Evolutionary conservation across 148 eudicot genomes (phyloP).

Genomic region (Euryodendron excelsum): DNA sequence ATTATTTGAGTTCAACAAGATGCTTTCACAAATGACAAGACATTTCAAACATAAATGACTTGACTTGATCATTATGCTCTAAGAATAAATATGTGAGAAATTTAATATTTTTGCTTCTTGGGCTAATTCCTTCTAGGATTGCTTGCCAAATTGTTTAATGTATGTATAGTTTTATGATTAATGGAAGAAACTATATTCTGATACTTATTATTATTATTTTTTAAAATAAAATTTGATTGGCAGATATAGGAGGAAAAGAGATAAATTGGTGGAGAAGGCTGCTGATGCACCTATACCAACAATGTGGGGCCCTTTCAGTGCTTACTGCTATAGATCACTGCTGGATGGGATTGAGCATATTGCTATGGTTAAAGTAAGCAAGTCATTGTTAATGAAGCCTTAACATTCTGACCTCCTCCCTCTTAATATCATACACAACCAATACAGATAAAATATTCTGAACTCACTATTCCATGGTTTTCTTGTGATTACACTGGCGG

Average conservation of each 20-base stretch:
- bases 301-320: conserved; percentile 70
- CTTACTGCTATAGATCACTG: conserved; percentile 60
- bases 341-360: conserved; percentile 81
- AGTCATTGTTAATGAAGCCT: not conserved
- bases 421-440: not conserved
- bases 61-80: not conserved
- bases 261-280: conserved; percentile 51
- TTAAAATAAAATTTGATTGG: conserved; percentile 12
- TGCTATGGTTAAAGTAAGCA: conserved; percentile 83
- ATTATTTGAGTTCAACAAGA: not conserved
- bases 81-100: not conserved
- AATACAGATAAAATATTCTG: not conserved
- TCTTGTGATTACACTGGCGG: not conserved
- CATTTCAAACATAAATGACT: not conserved
- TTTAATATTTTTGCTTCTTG: not conserved
- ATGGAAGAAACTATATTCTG: not conserved
- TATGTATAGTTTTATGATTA: no score
- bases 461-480: not conserved
- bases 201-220: no score
- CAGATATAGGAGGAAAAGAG: conserved; percentile 74
- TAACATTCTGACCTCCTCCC: not conserved
- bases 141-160: no score
- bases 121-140: not conserved
- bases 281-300: conserved; percentile 71
- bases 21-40: not conserved